Conservation (phyloP, 2,329 filamentous ascomycete species). For the Cytospora leucostoma region DNA sequence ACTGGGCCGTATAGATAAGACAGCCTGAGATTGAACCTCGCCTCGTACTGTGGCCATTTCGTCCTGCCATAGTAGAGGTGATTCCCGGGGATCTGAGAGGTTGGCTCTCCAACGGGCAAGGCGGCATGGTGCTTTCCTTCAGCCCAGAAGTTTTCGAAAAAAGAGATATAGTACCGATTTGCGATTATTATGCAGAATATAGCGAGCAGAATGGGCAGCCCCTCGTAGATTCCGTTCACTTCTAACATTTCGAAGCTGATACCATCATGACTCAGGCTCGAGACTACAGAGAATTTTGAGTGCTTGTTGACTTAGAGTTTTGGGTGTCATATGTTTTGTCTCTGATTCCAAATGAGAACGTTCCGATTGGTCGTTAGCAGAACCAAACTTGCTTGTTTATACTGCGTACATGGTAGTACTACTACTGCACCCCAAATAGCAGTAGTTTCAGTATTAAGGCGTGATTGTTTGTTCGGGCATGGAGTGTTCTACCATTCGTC, state of each 20-base stretch:
- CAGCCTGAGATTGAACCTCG: constrained; percentile 23
- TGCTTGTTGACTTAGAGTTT: constrained; percentile 4
- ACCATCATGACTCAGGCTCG: neutral
- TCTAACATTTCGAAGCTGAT: constrained; percentile 7
- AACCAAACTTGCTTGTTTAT: neutral
- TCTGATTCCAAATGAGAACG: neutral
- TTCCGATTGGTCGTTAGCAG: constrained; percentile 4
- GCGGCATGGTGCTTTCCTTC: neutral
- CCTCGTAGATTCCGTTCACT: neutral
- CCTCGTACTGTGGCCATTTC: constrained; percentile 24
- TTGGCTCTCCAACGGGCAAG: neutral
- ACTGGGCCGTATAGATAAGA: constrained; percentile 20
- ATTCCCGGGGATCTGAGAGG: constrained; percentile 8
- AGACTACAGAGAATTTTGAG: neutral
- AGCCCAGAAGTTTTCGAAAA: neutral
- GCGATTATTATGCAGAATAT: constrained; percentile 2
- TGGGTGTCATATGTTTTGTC: constrained; percentile 1
- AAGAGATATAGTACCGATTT: neutral
- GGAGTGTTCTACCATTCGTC: no score
- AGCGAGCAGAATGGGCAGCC: constrained; percentile 8
- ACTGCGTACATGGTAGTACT: neutral
- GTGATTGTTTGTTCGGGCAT: neutral
- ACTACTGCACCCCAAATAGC: neutral
- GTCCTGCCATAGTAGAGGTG: constrained; percentile 16
- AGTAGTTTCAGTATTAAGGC: neutral